Percentiles rank a stretch among this genome's conserved stretches.
Evolutionary conservation across 768 basidiomycete species (phyloP).

Genomic region (Mycena alexandri): DNA sequence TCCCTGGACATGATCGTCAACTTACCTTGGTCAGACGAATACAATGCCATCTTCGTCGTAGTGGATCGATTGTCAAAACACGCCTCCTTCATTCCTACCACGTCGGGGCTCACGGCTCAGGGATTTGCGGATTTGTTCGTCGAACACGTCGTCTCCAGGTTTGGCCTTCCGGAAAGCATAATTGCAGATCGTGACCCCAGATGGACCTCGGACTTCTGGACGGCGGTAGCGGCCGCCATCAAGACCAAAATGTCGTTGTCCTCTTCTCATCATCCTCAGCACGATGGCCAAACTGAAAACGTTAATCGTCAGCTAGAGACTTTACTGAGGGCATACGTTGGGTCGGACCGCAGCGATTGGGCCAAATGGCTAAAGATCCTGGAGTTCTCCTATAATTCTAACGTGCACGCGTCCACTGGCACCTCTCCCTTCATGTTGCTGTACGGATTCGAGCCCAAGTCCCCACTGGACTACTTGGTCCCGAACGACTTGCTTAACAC

Average conservation of each 20-base stretch:
- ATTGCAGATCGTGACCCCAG: constrained; percentile 24
- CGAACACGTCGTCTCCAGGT: not conserved
- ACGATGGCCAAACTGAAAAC: not conserved
- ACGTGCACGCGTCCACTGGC: too few species aligned
- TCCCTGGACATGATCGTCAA: constrained; percentile 45
- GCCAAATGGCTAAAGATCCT: not conserved
- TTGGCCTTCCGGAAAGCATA: constrained; percentile 7
- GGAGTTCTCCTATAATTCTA: not conserved
- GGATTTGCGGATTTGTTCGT: constrained; percentile 7
- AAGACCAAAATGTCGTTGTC: not conserved
- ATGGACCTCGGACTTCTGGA: constrained; percentile 24
- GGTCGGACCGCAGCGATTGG: too few species aligned
- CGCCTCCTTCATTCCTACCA: constrained; percentile 8
- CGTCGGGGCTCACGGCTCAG: not conserved
- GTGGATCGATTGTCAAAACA: constrained; percentile 9
- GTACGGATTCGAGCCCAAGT: too few species aligned
- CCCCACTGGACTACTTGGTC: too few species aligned
- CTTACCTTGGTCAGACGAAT: constrained; percentile 37
- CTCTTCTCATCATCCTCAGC: not conserved
- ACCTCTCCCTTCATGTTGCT: too few species aligned
- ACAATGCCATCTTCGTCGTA: constrained; percentile 12
- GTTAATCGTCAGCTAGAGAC: constrained; percentile 1
- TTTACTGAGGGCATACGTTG: not conserved
- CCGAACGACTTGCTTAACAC: too few species aligned
- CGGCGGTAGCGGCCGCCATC: not conserved